Evolutionary conservation across 352 stramenopile genomes (phyloP), one percentile per base, ranked within the genome.

Genomic region (Phytophthora hybrid): DNA sequence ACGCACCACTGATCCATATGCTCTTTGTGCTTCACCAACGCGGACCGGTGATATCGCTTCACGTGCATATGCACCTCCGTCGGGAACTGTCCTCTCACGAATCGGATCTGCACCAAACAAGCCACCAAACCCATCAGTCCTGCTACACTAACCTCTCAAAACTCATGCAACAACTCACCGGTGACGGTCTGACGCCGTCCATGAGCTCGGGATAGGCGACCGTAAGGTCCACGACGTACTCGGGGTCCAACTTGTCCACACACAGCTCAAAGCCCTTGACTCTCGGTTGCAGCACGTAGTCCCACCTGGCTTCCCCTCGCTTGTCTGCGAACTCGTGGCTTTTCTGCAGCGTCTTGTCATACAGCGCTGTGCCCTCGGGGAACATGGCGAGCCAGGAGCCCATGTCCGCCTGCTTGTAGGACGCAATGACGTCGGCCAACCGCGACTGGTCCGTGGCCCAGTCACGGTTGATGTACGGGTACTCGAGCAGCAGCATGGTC

Each of bases 351-450:
- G 89, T 90, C 72, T 83, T 87, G 61, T 87, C 77, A 71, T 90
- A 93, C 23, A 94, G 69, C 44, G 83, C 84, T 31, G 87, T 94
- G 51, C 87, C 87, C 70, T 96, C 89, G 0, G 87, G 89, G 57
- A 96, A 94, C 85, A 96, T 94, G 56, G 82, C 78, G 13, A 94
- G 69, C 86, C 86, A 93, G 19, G 78, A 82, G 23, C 82, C 82
- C 10, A 75, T 74, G 1, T 74, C 63, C 14, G 70, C 79, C 10
- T 85, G 56, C 14, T 83, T 87, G 75, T 94, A 96, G 23, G 79
- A 82, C 6, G 63, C 31, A 31, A 96, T 85, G 9, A 81, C 59
- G 11, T 77, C 79, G 9, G 73, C 68, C n/a, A 94, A 72, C 29
- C 81, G 74, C 8, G 67, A 61, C 51, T 92, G 73, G 68, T 94